Base-by-base conservation (phyloP, 75 land plant genomes). In the Selaginella moellendorffii region DNA sequence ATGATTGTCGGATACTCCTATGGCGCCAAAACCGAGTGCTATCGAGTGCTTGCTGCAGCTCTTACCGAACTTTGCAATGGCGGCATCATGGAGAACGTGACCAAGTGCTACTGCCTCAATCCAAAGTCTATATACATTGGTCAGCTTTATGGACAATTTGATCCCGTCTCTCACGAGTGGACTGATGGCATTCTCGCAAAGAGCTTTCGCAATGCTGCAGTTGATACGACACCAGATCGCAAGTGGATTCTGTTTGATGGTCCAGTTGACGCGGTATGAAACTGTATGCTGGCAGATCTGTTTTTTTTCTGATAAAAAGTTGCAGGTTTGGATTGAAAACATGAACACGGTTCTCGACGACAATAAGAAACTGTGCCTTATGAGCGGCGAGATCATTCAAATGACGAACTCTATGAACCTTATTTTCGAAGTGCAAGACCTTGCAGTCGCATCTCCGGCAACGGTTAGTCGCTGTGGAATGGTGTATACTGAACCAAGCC, bases 371-470 rank as follows among this genome's bases (percentile, higher is more conserved):
- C 64, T 75, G 20, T 75, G 77, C 58, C 62, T 75, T 5, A 75
- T 75, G 77, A 75, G 77, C 58, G 77, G 77, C 1, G 77, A 75
- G 53, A 75, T 75, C 46, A 54, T 75, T 27, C 77, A 75, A 26
- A 75, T 75, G 77, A 75, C 73, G 24, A 59, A 58, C 24, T 52
- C 61, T 27, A 75, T 75, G 77, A 75, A 75, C 24, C 54, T 75
- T 20, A 75, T 75, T 26, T 75, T 75, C 69, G 77, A 75, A 61
- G 77, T 75, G 53, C 77, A 75, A 66, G 77, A 75, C 54, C 29
- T 75, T 25, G 77, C 77, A 52, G 77, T 70, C 24, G 77, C 77
- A 1, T 75, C 77, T n/a, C 77, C 77, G n/a, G 77, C 77, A 17
- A 75, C 77, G 2, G 77, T 75, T 0, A 75, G 77, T 27, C 29